Evolutionary conservation across 2,329 filamentous ascomycete species (phyloP).

Genomic region (Phialocephala subalpina): DNA sequence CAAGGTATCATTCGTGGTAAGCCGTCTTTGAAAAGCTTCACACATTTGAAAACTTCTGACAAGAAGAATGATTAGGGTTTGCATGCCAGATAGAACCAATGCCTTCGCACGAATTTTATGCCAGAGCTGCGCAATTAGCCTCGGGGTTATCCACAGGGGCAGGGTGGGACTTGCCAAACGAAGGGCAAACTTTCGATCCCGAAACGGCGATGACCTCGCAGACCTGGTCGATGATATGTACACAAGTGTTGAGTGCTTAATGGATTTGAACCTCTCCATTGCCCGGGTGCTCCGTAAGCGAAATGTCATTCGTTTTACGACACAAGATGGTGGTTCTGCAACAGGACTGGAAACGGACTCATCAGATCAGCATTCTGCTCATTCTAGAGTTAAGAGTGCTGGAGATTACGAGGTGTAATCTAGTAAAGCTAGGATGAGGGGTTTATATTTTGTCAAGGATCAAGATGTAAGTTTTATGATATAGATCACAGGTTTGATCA

Average conservation of each 20-base stretch:
- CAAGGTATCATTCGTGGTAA: neutral
- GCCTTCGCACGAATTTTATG: neutral
- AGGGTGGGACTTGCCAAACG: neutral
- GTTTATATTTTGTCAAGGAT: too few species aligned
- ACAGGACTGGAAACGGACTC: neutral
- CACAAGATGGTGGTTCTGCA: neutral
- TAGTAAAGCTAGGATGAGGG: neutral
- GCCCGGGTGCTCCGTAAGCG: conserved; percentile 1
- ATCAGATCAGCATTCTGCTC: neutral
- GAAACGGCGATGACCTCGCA: neutral
- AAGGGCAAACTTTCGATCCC: neutral
- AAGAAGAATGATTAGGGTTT: neutral
- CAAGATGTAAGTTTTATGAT: too few species aligned
- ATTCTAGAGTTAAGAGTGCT: neutral
- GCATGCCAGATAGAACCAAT: neutral
- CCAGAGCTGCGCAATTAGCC: neutral
- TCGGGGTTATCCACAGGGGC: neutral
- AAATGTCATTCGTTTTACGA: neutral
- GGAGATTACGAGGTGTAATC: neutral
- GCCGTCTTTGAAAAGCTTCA: neutral
- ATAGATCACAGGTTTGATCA: too few species aligned
- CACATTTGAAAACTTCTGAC: neutral
- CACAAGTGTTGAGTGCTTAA: neutral
- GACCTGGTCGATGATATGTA: neutral
- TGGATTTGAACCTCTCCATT: neutral